Evolutionary conservation across 805 yeast species (phyloP).

Genomic region (Candida boleticola): DNA sequence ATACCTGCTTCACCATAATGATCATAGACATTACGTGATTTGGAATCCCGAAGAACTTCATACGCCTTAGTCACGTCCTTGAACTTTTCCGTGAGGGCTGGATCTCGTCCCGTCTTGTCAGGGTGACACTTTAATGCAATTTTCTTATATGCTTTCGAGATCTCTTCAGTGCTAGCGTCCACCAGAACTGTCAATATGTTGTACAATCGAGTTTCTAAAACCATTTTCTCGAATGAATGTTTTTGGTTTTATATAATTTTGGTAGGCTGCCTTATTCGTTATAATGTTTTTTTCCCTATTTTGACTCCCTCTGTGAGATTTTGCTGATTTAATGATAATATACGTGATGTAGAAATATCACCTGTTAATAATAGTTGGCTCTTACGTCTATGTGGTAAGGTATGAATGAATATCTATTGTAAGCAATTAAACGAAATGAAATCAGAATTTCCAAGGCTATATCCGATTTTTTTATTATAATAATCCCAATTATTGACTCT

Average conservation of each 20-base stretch:
- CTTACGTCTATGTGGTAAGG: background rate
- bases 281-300: too few species aligned
- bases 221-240: constrained; percentile 14
- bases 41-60: constrained; percentile 52
- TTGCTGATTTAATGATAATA: too few species aligned
- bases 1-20: constrained; percentile 47
- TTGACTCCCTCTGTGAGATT: too few species aligned
- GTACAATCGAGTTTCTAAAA: constrained; percentile 27
- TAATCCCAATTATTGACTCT: background rate
- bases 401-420: background rate
- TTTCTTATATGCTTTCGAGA: constrained; percentile 32
- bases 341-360: too few species aligned
- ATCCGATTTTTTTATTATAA: too few species aligned
- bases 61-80: constrained; percentile 67
- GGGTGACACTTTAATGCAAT: constrained; percentile 59
- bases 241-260: too few species aligned
- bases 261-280: too few species aligned
- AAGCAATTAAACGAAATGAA: too few species aligned
- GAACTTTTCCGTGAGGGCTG: constrained; percentile 51
- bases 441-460: too few species aligned
- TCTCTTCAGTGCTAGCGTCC: constrained; percentile 35
- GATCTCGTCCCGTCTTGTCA: constrained; percentile 54
- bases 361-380: too few species aligned
- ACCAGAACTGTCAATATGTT: constrained; percentile 33
- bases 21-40: constrained; percentile 51